Evolutionary conservation across 805 yeast species (phyloP), one percentile per base, ranked within the genome.

Genomic region (Myxozyma melibiosi): DNA sequence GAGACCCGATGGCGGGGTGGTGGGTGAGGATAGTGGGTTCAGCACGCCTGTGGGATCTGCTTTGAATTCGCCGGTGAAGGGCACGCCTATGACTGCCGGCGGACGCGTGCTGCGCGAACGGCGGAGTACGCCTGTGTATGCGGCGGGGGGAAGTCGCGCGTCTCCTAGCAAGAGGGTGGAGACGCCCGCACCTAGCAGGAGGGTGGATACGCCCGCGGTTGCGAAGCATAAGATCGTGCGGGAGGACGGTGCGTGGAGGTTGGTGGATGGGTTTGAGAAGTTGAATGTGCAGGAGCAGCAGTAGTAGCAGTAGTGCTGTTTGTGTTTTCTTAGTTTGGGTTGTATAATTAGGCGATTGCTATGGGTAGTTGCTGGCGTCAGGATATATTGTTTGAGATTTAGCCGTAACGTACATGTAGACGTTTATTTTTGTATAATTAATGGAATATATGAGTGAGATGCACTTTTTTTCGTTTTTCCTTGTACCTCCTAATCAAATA

Each of bases 1-100:
- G 35, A 65, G 69, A 63, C 71, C 69, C 9, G 45, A 44, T 24
- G 45, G 41, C 51, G 30, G 42, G 24, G 7, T 8, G n/a, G 33
- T 11, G 30, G 27, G 18, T 14, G 25, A 20, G 41, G 42, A 33
- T n/a, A 20, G 30, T 27, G 42, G 14, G 11, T 1, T n/a, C 2
- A 11, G 25, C 11, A 53, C 56, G 14, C 51, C 56, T 2, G 28
- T n/a, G 11, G 41, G 46, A 24, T 43, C 56, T 16, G 42, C 53
- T 2, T n/a, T 18, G 22, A 30, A 31, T 16, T 16, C 48, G 40
- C 52, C 57, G 1, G 53, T 14, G 28, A 39, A 22, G n/a, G 45
- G 34, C 13, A 42, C 53, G 18, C 53, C 50, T 13, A 22, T 22
- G 37, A 39, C 46, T 16, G 13, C 43, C 28, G 34, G 30, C 13